A percentile compares a stretch with the other conserved stretches of the same genome.
phyloP scores from a whole-genome alignment of 768 basidiomycete genomes.

The Leccinum imitatum region DNA sequence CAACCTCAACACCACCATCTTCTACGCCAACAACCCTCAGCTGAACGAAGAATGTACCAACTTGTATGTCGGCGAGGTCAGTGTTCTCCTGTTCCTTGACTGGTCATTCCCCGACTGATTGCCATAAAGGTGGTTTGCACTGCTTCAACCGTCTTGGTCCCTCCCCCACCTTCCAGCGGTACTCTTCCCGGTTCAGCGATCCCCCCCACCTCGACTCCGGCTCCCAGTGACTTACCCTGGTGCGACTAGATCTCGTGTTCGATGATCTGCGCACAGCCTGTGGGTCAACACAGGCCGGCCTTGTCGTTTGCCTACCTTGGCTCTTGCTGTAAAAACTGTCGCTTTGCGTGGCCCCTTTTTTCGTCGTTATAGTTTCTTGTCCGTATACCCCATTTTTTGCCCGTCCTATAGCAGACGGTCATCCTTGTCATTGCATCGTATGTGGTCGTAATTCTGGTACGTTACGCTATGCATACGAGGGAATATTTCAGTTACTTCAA shows the following conservation, averaged over 20 bases:
- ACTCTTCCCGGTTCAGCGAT: slow-evolving; percentile 26
- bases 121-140: slow-evolving; percentile 53
- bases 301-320: slow-evolving; percentile 22
- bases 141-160: slow-evolving; percentile 39
- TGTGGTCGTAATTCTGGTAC: slow-evolving; percentile 27
- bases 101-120: background rate
- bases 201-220: slow-evolving; percentile 34
- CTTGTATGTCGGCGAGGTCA: slow-evolving; percentile 75
- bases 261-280: slow-evolving; percentile 7
- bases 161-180: slow-evolving; percentile 42
- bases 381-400: slow-evolving; percentile 26
- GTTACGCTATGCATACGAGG: slow-evolving; percentile 27
- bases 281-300: slow-evolving; percentile 27
- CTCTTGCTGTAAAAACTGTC: background rate
- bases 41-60: slow-evolving; percentile 56
- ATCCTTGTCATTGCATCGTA: slow-evolving; percentile 14
- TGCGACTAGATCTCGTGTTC: slow-evolving; percentile 42
- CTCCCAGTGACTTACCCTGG: slow-evolving; percentile 41
- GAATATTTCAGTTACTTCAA: slow-evolving; percentile 8
- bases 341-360: slow-evolving; percentile 4
- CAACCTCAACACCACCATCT: slow-evolving; percentile 51
- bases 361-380: slow-evolving; percentile 6
- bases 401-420: slow-evolving; percentile 7
- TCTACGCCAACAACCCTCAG: slow-evolving; percentile 75
- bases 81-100: slow-evolving; percentile 14